Evolutionary conservation across 2,329 filamentous ascomycete species (phyloP).

Genomic region (Verticillium zaregamsianum): DNA sequence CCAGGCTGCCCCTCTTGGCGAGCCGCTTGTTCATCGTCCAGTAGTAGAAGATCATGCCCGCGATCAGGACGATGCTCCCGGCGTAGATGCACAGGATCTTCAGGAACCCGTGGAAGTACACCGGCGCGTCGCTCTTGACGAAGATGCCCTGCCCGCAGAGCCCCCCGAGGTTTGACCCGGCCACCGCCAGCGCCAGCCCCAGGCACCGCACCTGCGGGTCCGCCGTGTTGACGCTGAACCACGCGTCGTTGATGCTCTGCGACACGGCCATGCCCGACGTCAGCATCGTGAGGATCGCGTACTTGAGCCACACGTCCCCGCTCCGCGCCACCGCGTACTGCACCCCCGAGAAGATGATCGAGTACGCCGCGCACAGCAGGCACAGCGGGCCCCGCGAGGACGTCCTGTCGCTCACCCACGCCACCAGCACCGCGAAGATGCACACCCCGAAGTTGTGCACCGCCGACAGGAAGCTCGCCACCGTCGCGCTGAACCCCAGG

Average conservation of each 20-base stretch:
- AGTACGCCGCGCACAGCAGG: background rate
- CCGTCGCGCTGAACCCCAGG: background rate
- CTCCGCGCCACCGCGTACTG: too few species aligned
- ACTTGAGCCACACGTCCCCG: background rate
- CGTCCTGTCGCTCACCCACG: background rate
- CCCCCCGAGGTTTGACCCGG: background rate
- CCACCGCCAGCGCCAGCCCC: background rate
- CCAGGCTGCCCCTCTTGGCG: background rate
- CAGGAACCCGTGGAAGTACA: background rate
- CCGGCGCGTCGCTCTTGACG: background rate
- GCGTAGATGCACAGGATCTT: background rate
- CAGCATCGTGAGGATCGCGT: background rate
- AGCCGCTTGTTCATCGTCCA: background rate
- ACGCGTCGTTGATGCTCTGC: background rate
- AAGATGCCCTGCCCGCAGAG: background rate
- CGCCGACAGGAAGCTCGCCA: background rate
- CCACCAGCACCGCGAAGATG: background rate
- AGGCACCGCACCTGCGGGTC: background rate
- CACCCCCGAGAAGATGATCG: background rate
- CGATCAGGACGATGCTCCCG: background rate
- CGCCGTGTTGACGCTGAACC: background rate
- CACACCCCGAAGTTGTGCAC: background rate
- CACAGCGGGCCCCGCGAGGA: background rate
- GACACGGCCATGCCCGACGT: background rate
- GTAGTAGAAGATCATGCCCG: background rate